Conservation (phyloP, 805 yeast species). For the Blastobotrys peoriensis region DNA sequence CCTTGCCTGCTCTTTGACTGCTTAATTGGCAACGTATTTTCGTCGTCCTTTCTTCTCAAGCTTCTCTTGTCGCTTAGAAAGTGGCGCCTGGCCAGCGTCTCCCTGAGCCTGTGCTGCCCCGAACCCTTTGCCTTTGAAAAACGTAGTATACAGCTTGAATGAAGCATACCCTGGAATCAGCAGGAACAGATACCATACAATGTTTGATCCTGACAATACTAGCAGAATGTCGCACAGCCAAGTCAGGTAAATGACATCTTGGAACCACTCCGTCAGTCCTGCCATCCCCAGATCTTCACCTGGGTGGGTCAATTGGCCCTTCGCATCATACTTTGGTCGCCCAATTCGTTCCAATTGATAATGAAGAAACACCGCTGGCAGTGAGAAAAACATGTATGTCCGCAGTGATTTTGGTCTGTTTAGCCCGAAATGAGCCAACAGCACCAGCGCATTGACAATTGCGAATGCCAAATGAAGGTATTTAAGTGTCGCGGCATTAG, state of each 20-base stretch:
- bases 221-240: constrained; percentile 51
- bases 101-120: constrained; percentile 4
- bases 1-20: no score
- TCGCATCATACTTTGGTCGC: constrained; percentile 47
- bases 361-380: constrained; percentile 42
- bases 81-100: constrained; percentile 14
- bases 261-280: constrained; percentile 68
- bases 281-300: constrained; percentile 57
- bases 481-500: constrained; percentile 30
- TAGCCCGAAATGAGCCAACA: constrained; percentile 36
- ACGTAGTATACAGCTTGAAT: constrained; percentile 41
- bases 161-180: constrained; percentile 46
- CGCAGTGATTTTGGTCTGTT: constrained; percentile 42
- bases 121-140: constrained; percentile 24
- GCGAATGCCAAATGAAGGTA: constrained; percentile 33
- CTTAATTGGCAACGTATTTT: constrained; percentile 1
- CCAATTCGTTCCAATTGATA: constrained; percentile 54
- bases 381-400: constrained; percentile 38
- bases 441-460: constrained; percentile 35
- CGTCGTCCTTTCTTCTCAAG: constrained; percentile 28
- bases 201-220: constrained; percentile 48
- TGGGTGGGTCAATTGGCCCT: constrained; percentile 42
- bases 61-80: constrained; percentile 35
- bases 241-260: constrained; percentile 63
- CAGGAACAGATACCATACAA: constrained; percentile 42